Evolutionary conservation across 768 basidiomycete species (phyloP).

Genomic region (Lactarius indigo): DNA sequence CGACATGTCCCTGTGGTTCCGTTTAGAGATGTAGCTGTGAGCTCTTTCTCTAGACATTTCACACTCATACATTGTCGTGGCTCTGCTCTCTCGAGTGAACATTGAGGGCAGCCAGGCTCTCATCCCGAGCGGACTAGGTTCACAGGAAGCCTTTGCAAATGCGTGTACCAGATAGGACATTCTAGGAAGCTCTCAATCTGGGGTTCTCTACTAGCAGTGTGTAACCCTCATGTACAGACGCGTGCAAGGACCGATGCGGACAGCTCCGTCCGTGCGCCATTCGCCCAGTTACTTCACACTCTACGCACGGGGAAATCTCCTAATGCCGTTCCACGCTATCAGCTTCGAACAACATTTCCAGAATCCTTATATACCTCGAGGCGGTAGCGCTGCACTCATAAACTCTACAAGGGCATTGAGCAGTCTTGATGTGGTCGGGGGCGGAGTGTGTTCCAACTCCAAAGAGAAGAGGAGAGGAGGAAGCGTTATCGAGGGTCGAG

Average conservation of each 20-base stretch:
- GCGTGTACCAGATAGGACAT: constrained; percentile 94
- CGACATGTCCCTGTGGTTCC: no score
- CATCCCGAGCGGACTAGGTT: constrained; percentile 81
- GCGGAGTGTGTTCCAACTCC: no score
- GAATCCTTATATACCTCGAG: constrained; percentile 73
- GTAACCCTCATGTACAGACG: constrained; percentile 14
- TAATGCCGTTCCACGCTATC: constrained; percentile 84
- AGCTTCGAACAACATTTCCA: constrained; percentile 70
- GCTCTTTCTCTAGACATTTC: no score
- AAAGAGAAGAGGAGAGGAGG: no score
- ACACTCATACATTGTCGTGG: constrained; percentile 44
- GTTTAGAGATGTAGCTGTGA: no score
- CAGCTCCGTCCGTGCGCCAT: constrained; percentile 62
- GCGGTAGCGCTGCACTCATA: constrained; percentile 55
- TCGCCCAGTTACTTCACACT: constrained; percentile 68
- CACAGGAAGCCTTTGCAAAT: constrained; percentile 84
- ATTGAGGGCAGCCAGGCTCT: neutral
- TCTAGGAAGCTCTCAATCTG: constrained; percentile 51
- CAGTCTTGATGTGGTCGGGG: no score
- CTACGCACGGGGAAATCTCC: constrained; percentile 82
- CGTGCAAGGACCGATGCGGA: constrained; percentile 59
- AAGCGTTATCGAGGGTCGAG: no score
- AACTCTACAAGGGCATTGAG: constrained; percentile 23
- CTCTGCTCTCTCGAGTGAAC: constrained; percentile 56
- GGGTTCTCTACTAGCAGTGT: constrained; percentile 31